phyloP scores from a whole-genome alignment of 257 asterid species.

The Eustoma russellianum region DNA sequence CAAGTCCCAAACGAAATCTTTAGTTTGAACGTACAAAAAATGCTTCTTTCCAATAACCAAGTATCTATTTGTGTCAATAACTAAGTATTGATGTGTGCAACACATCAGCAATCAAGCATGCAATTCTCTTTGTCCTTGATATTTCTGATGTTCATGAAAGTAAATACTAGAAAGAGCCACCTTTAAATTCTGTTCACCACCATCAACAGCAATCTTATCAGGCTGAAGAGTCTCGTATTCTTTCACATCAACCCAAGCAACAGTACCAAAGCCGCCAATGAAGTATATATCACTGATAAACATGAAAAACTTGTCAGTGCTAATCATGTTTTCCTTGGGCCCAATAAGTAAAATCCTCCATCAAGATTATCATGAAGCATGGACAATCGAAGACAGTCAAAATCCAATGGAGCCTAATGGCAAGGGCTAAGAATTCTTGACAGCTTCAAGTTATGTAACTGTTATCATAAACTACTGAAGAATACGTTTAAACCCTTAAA shows the following conservation, averaged over 20 bases:
- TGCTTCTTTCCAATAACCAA: background rate
- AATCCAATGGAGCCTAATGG: too few relatives aligned
- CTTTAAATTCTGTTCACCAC: slow-evolving; percentile 87
- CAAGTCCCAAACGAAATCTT: too few relatives aligned
- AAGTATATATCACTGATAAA: slow-evolving; percentile 81
- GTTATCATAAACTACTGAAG: too few relatives aligned
- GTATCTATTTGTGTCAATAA: background rate
- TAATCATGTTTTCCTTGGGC: background rate
- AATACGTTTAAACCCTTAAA: too few relatives aligned
- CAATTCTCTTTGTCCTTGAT: background rate
- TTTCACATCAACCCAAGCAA: slow-evolving; percentile 90
- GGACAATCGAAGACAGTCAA: too few relatives aligned
- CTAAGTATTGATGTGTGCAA: background rate
- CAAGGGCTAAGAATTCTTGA: too few relatives aligned
- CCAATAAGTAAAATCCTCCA: background rate
- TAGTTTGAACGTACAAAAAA: too few relatives aligned
- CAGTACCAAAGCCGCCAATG: slow-evolving; percentile 97
- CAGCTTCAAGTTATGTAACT: too few relatives aligned
- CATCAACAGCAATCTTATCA: slow-evolving; percentile 87
- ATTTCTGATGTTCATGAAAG: background rate
- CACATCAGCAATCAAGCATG: background rate
- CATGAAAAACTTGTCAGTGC: background rate
- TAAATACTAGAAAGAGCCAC: slow-evolving; percentile 20
- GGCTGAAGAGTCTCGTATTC: slow-evolving; percentile 84
- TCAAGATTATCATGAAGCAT: too few relatives aligned